Base-by-base conservation (phyloP, 2,329 filamentous ascomycete genomes). In the Alternaria sp. region DNA sequence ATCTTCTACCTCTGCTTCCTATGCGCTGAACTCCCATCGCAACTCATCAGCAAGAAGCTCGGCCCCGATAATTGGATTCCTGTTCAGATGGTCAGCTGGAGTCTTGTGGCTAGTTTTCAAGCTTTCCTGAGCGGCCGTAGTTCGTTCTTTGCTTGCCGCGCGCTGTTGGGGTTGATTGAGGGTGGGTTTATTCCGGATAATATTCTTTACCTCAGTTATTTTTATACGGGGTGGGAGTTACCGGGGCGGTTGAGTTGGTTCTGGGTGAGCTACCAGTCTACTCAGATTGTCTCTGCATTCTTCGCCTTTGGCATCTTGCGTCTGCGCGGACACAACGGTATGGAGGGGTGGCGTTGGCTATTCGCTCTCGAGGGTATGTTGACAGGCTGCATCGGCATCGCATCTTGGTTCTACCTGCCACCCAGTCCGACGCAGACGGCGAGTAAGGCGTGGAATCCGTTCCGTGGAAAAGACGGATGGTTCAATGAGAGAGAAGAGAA, bases 1-100 rank as follows among this genome's bases (percentile, higher is more conserved):
- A 82, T 91, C 10, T 96, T 96, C 83, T 95, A 92, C 80, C 85
- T 88, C 23, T 93, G 92, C 79, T 97, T 97, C 81, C 92, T 97
- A 6, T 71, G 65, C 28, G 82, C 83, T 2, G 83, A 83, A 53
- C 73, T 85, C 15, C 83, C 83, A 0, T 83, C 82, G 0, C 82
- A 84, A 49, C 77, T 84, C 7, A 78, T 84, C 19, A 83, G 81
- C 44, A 85, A 84, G 66, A 81, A 81, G 53, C 70, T 82, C 9
- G 82, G 83, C 0, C 82, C 83, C 3, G 80, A 83, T 54, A 79
- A 81, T 11, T 83, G 82, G 76, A 81, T 84, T 8, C 82, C 80
- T 3, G 67, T 75, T 10, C 72, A 76, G 43, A 76, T 76, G 80
- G 75, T 84, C 3, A 77, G 77, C 5, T 85, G 83, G 83, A 81